phyloP scores from a whole-genome alignment of 1,139 yeast genomes.

The Debaryomycetaceae sp. region DNA sequence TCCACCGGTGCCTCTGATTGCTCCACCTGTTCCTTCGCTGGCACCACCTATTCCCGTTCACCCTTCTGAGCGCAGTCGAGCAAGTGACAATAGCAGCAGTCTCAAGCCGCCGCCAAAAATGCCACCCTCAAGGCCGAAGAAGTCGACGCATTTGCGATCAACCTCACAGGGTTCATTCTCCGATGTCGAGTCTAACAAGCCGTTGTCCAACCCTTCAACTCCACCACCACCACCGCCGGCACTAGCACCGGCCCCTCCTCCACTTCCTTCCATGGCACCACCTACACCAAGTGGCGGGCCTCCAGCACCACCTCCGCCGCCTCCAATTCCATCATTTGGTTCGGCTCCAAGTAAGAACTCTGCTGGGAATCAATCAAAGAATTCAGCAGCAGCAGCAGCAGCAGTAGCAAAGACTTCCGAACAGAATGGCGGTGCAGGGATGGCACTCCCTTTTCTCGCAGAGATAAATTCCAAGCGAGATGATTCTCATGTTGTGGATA shows the following conservation, averaged over 20 bases:
- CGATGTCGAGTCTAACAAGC: background rate
- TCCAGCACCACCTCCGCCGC: slow-evolving; percentile 19
- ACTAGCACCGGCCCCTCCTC: slow-evolving; percentile 1
- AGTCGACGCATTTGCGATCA: slow-evolving; percentile 29
- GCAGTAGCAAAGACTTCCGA: slow-evolving; percentile 23
- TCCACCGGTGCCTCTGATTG: slow-evolving; percentile 16
- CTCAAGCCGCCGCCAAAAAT: slow-evolving; percentile 22
- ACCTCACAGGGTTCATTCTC: slow-evolving; percentile 18
- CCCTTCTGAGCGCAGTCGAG: slow-evolving; percentile 1
- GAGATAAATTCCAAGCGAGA: slow-evolving; percentile 55
- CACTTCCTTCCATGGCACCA: slow-evolving; percentile 5
- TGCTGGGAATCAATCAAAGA: background rate
- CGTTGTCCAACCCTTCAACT: background rate
- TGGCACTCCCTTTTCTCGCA: slow-evolving; percentile 47
- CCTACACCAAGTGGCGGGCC: slow-evolving; percentile 10
- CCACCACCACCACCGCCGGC: slow-evolving; percentile 1
- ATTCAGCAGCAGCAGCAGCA: slow-evolving; percentile 9
- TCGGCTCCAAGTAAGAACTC: slow-evolving; percentile 8
- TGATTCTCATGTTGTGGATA: slow-evolving; percentile 59
- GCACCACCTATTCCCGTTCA: slow-evolving; percentile 14
- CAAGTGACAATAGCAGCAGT: slow-evolving; percentile 8
- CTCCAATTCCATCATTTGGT: slow-evolving; percentile 21
- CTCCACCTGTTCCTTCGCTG: slow-evolving; percentile 18
- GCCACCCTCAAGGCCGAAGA: slow-evolving; percentile 29
- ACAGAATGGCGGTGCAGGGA: slow-evolving; percentile 16